Conservation (phyloP, 306 rosid genomes). For the apple (Malus domestica) region ASM211411v1 NC_041793.1:28924501-28925000, state of each 20-base stretch:
- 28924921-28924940: too few species aligned
- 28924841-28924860: too few species aligned
- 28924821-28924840: too few species aligned
- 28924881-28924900: background rate
- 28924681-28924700: accelerated
- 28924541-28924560: constrained; percentile 23
- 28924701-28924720: too few species aligned
- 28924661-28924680: too few species aligned
- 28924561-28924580: background rate
- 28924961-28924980: too few species aligned
- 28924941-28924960: too few species aligned
- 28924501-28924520: constrained; percentile 12
- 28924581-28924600: background rate
- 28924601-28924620: background rate
- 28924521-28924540: constrained; percentile 40
- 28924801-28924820: accelerated
- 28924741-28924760: accelerated
- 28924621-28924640: background rate
- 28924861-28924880: background rate
- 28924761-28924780: too few species aligned
- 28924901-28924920: too few species aligned
- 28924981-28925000: too few species aligned
- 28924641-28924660: background rate
- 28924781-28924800: too few species aligned
- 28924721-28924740: too few species aligned